Base-by-base conservation (phyloP, 164 flowering plant genomes). In the Amborella trichopoda region DNA sequence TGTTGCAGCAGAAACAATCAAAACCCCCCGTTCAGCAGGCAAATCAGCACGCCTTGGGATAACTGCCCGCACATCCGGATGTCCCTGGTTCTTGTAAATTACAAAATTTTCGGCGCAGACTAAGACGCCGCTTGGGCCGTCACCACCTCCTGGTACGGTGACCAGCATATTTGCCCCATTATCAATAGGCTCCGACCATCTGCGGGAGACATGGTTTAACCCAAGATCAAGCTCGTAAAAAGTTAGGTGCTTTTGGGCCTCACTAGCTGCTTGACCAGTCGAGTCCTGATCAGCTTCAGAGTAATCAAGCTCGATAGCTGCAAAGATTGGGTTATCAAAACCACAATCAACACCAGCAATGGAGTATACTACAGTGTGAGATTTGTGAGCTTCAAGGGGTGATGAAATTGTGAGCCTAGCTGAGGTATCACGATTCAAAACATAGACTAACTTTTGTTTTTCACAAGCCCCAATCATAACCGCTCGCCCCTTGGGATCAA, bases 21-120 rank as follows among this genome's bases (percentile, higher is more conserved):
- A 62, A 20, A 87, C 96, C 12, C 99, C 96, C n/a, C 95, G 83
- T 54, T 87, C 96, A 0, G 83, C 80, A 12, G 99, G 96, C 52
- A 91, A 68, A 61, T 91, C 96, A 1, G 67, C 75, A 9, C 99
- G 62, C 41, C 99, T 71, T 24, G 99, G 99, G 65, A 91, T 91
- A 26, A 91, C 96, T 8, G 96, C 96, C 10, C 99, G 55, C 5
- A 91, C 70, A 71, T 91, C 96, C 0, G 81, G 77, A 27, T 88
- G 91, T n/a, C 95, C 96, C 64, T 87, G 95, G 57, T 91, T 91
- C 76, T 91, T 91, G 63, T 91, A 91, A 36, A 91, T 91, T 3
- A 91, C 95, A 63, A 87, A 91, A 65, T 87, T 91, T 62, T 91
- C 99, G 0, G 99, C 99, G 65, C 99, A 91, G 9, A 91, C 96